Evolutionary conservation across 73 alveolate genomes (phyloP).

Genomic region (Durusdinium trenchii): DNA sequence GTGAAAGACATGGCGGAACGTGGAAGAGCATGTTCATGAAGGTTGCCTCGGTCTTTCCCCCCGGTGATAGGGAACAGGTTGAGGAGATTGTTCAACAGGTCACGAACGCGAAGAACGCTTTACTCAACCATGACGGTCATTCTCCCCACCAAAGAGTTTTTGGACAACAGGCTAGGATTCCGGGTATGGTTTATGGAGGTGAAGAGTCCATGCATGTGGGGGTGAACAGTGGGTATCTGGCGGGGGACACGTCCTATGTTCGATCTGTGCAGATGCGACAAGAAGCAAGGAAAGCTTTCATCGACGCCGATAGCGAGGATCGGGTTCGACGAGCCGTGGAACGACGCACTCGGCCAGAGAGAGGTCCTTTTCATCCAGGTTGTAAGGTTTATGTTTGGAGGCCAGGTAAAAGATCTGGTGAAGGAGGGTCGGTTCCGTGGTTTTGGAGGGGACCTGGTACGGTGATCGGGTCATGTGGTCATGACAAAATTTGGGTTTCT

Average conservation of each 20-base stretch:
- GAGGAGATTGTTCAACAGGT: background rate
- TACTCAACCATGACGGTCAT: background rate
- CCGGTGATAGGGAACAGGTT: background rate
- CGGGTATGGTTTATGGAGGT: background rate
- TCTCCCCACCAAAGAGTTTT: background rate
- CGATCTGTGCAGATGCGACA: background rate
- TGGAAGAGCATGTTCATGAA: background rate
- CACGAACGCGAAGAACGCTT: background rate
- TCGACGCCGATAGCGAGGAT: background rate
- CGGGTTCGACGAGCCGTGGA: background rate
- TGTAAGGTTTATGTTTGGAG: background rate
- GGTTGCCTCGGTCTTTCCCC: background rate
- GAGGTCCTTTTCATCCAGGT: background rate
- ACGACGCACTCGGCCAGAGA: background rate
- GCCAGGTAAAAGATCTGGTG: background rate
- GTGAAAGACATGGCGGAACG: background rate
- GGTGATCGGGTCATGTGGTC: background rate
- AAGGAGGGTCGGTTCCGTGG: background rate
- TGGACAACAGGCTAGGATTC: background rate
- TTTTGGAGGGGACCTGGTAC: conserved; percentile 19
- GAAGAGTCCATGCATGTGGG: background rate
- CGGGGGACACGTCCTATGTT: background rate
- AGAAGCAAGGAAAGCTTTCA: background rate
- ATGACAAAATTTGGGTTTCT: background rate
- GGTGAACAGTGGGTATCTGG: background rate